Percentiles rank a stretch among this genome's conserved stretches.
These are phyloP conservation scores for Aspergillus pseudoviridinutans DNA, from an alignment of 2,329 filamentous ascomycete species.

Conservation along the genomic window DNA sequence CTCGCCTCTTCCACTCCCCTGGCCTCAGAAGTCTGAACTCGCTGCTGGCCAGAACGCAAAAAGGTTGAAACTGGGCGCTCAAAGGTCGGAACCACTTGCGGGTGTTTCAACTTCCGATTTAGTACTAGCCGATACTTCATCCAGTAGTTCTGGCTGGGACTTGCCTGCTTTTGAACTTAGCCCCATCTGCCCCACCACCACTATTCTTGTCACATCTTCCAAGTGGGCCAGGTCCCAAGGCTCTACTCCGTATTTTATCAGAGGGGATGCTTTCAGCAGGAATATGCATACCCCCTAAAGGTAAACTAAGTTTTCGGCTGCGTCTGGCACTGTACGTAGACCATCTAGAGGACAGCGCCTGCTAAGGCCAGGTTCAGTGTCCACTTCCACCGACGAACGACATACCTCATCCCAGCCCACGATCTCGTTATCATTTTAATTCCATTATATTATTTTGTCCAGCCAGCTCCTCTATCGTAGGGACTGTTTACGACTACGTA, in stretches of 20 bases:
- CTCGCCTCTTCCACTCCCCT: too few species aligned
- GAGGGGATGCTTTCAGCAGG: not conserved
- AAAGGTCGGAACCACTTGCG: not conserved
- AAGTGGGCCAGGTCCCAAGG: not conserved
- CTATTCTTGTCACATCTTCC: not conserved
- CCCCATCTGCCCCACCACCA: not conserved
- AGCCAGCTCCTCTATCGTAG: not conserved
- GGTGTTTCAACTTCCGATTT: not conserved
- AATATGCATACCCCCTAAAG: not conserved
- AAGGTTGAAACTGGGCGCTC: not conserved
- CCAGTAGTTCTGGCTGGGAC: not conserved
- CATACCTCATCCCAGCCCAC: conserved; percentile 9
- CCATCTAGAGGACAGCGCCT: not conserved
- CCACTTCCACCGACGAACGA: conserved; percentile 8
- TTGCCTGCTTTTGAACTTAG: not conserved
- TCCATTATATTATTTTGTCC: not conserved
- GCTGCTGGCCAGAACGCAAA: not conserved
- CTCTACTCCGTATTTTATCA: not conserved
- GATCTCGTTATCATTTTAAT: conserved; percentile 8
- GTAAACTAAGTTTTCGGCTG: not conserved
- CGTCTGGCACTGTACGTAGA: not conserved
- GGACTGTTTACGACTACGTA: not conserved
- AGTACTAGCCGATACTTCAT: not conserved
- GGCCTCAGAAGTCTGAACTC: too few species aligned
- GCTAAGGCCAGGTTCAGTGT: not conserved